Evolutionary conservation across 2,329 filamentous ascomycete genomes (phyloP), one percentile per base, ranked within the genome.

Genomic region (Penicillium verrucosum): DNA sequence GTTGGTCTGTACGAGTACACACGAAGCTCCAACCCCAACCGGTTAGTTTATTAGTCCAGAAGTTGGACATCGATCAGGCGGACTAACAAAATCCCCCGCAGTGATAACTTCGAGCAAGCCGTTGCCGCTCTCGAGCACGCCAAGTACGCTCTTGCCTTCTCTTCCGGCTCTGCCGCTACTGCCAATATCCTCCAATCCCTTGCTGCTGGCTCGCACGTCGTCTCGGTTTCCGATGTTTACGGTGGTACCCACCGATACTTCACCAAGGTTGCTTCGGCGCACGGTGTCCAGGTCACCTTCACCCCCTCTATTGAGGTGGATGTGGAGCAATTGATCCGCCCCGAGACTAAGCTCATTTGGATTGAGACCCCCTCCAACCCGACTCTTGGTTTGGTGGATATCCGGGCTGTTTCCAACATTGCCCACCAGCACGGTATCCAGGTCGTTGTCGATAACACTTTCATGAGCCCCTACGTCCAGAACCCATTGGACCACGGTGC

Each of bases 391-490:
- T 83, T 99, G 46, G 93, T 97, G 63, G 93, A 99, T 77, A 96
- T 99, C 72, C 83, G 89, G 67, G 88, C 90, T 51, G 89, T 99
- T 40, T 88, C 89, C 29, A 85, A 85, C 29, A 83, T 89, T 54
- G 94, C 94, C 18, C 94, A 97, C 75, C 81, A 88, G 68, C 89
- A 90, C 70, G 93, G 92, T 60, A 90, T 97, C 69, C 82, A 90
- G 72, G 94, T 99, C 42, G 94, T 99, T n/a, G 94, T 99, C 41
- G 94, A 99, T 81, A 99, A 99, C 81, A 99, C 94, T 21, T 99
- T 99, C 81, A 82, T 97, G 71, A 93, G 89, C 60, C 94, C 94
- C 32, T 99, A 97, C 74, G 84, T 99, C 46, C 94, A 99, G 79
- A 97, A 96, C 77, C 94, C 94, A 4, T 85, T 99, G 54, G 88